Evolutionary conservation across 1,284 basidiomycete genomes (phyloP).

Genomic region (Tilletia caries): DNA sequence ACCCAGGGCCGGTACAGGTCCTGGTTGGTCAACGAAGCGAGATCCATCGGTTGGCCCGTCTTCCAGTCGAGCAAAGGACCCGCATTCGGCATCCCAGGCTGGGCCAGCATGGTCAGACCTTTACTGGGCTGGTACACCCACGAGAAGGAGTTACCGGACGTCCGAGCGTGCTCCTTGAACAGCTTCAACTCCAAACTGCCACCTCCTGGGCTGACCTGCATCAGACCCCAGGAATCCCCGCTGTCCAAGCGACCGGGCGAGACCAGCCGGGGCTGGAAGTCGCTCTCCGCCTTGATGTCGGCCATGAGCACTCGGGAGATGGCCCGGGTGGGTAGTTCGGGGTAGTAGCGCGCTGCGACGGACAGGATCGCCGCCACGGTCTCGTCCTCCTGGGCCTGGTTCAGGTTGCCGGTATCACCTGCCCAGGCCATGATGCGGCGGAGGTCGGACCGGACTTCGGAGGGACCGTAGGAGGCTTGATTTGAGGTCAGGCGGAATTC

Average conservation of each 20-base stretch:
- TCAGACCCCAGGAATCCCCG: slow-evolving; percentile 40
- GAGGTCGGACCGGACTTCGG: slow-evolving; percentile 38
- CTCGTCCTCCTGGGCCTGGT: slow-evolving; percentile 37
- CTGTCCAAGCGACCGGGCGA: slow-evolving; percentile 41
- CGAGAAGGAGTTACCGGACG: slow-evolving; percentile 29
- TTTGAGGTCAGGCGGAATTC: slow-evolving; percentile 27
- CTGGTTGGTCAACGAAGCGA: slow-evolving; percentile 24
- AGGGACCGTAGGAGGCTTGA: slow-evolving; percentile 34
- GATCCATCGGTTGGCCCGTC: slow-evolving; percentile 31
- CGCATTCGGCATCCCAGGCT: background rate
- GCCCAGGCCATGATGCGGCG: slow-evolving; percentile 47
- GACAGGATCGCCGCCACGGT: slow-evolving; percentile 45
- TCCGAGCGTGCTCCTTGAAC: slow-evolving; percentile 35
- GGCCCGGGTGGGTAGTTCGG: slow-evolving; percentile 40
- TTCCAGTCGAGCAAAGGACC: slow-evolving; percentile 41
- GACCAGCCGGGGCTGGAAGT: slow-evolving; percentile 31
- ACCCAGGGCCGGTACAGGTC: slow-evolving; percentile 49
- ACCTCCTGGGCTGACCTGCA: slow-evolving; percentile 45
- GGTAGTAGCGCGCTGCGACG: slow-evolving; percentile 47
- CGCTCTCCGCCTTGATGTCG: slow-evolving; percentile 50
- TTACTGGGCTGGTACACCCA: slow-evolving; percentile 25
- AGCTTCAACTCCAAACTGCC: slow-evolving; percentile 31
- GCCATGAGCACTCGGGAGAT: slow-evolving; percentile 42
- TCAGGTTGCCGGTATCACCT: slow-evolving; percentile 26
- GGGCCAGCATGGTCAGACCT: slow-evolving; percentile 17